A percentile compares a stretch with the other conserved stretches of the same genome.
These are phyloP conservation scores for Nematocida ironsii DNA, from an alignment of 371 early-diverging fungal genomes.

Conservation along the genomic window DNA sequence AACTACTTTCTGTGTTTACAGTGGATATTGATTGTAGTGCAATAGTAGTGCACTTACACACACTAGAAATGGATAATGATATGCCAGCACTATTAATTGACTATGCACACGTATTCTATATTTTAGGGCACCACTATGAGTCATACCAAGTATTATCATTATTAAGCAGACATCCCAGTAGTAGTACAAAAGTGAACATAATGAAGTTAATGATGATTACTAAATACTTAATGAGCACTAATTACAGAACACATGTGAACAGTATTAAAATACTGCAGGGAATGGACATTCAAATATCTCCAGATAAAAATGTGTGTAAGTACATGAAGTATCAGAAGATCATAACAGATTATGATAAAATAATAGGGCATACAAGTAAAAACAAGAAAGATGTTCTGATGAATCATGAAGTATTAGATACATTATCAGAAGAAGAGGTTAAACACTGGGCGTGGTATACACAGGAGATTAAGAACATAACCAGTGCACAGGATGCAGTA, in stretches of 20 bases:
- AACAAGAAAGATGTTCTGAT: background rate
- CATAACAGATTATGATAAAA: conserved; percentile 48
- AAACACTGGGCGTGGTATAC: conserved; percentile 13
- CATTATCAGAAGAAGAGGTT: background rate
- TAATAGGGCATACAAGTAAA: conserved; percentile 31
- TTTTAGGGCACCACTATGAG: conserved; percentile 1
- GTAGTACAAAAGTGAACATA: conserved; percentile 1
- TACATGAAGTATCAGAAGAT: conserved; percentile 38
- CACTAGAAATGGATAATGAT: too few relatives aligned
- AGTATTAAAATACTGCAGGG: conserved; percentile 37
- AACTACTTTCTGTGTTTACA: too few relatives aligned
- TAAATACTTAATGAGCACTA: conserved; percentile 27
- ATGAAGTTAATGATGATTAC: conserved; percentile 28
- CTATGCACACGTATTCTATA: background rate
- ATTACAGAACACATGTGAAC: conserved; percentile 38
- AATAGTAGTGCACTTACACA: too few relatives aligned
- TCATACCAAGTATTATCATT: conserved; percentile 12
- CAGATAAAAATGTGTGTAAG: background rate
- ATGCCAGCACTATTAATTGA: background rate
- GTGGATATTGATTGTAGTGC: too few relatives aligned
- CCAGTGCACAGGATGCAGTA: background rate
- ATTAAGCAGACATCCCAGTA: background rate
- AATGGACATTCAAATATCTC: conserved; percentile 26
- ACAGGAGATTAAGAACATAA: background rate
- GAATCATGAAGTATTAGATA: background rate